A percentile compares a stretch with the other conserved stretches of the same genome.
Evolutionary conservation across 208 protist genomes (phyloP).

Genomic region (Acanthamoeba royreba): DNA sequence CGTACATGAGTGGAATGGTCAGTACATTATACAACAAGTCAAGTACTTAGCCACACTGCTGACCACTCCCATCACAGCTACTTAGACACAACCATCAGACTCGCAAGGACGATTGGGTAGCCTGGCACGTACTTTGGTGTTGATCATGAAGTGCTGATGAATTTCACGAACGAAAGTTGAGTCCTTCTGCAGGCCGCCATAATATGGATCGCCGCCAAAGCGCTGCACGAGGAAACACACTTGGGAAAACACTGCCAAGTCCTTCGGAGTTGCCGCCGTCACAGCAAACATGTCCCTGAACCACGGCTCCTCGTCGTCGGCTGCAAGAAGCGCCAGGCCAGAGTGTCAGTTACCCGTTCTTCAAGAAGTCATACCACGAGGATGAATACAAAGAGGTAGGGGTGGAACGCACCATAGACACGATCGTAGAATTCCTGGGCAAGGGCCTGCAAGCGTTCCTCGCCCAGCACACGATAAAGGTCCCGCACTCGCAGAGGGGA

Average conservation of each 20-base stretch:
- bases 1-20: neutral
- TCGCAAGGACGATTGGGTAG: neutral
- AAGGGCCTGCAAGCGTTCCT: neutral
- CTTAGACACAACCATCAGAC: neutral
- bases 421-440: neutral
- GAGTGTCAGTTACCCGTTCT: neutral
- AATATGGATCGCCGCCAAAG: neutral
- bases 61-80: too few species aligned
- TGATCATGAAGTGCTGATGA: neutral
- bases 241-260: neutral
- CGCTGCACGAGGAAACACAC: neutral
- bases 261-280: neutral
- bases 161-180: neutral
- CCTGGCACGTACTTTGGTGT: neutral
- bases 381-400: neutral
- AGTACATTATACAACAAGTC: neutral
- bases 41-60: too few species aligned
- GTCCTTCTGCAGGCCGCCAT: neutral
- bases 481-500: neutral
- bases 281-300: neutral
- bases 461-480: neutral
- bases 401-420: neutral
- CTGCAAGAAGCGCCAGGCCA: neutral
- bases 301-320: neutral
- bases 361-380: neutral